Evolutionary conservation across 164 flowering plant species (phyloP).

Genomic region (Malania oleifera): DNA sequence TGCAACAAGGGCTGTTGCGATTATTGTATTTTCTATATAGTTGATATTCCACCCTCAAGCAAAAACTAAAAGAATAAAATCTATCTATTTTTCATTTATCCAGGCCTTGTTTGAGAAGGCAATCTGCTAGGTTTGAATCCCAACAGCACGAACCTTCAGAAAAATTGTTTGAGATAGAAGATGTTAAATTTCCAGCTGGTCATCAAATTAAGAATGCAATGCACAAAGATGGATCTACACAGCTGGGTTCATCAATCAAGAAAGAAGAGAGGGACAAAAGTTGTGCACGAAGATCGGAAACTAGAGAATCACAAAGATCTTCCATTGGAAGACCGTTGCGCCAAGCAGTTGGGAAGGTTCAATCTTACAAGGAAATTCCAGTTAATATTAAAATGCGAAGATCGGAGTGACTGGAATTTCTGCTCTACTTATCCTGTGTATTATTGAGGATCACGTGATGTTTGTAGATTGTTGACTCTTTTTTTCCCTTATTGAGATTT

Average conservation of each 20-base stretch:
- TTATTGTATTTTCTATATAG: too few relatives aligned
- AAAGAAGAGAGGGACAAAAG: conserved; percentile 14
- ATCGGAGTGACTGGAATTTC: conserved; percentile 23
- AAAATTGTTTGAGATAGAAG: conserved; percentile 59
- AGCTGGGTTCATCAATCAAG: conserved; percentile 6
- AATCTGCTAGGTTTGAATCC: conserved; percentile 43
- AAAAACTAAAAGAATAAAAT: too few relatives aligned
- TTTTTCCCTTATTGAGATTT: too few relatives aligned
- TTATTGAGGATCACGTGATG: too few relatives aligned
- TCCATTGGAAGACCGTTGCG: conserved; percentile 71
- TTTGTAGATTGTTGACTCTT: too few relatives aligned
- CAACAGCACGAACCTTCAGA: conserved; percentile 28
- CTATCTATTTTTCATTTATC: background rate
- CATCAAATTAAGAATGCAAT: conserved; percentile 11
- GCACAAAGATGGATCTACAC: conserved; percentile 16
- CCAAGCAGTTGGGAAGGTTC: conserved; percentile 60
- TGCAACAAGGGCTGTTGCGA: too few relatives aligned
- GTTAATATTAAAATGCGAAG: conserved; percentile 60
- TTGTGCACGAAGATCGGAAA: conserved; percentile 11
- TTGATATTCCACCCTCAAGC: too few relatives aligned
- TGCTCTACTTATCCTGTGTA: too few relatives aligned
- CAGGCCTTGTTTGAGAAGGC: conserved; percentile 60
- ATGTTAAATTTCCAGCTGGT: conserved; percentile 22
- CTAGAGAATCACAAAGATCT: conserved; percentile 30
- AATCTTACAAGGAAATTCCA: conserved; percentile 70